A percentile compares a stretch with the other conserved stretches of the same genome.
Evolutionary conservation across 1,139 yeast species (phyloP).

Genomic region (Zygosaccharomyces pseudobailii): DNA sequence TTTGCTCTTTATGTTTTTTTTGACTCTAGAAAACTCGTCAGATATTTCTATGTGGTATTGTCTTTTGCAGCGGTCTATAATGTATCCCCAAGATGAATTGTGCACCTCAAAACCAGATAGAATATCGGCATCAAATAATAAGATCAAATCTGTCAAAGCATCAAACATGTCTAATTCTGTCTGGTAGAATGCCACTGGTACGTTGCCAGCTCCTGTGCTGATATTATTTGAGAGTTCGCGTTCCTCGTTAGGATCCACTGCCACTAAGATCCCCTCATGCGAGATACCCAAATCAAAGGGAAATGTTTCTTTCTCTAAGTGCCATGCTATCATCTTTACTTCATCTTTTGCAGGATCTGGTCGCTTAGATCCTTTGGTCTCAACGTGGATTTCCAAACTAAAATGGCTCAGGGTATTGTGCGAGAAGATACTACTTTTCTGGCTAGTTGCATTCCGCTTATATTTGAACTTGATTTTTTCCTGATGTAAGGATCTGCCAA

Average conservation of each 20-base stretch:
- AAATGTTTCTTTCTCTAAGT: constrained; percentile 45
- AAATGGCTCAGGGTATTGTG: constrained; percentile 51
- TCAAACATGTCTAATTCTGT: constrained; percentile 55
- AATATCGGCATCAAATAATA: constrained; percentile 77
- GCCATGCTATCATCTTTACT: constrained; percentile 59
- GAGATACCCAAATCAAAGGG: constrained; percentile 32
- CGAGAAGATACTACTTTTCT: constrained; percentile 39
- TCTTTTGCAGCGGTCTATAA: constrained; percentile 57
- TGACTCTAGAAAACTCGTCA: constrained; percentile 49
- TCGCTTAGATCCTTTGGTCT: constrained; percentile 43
- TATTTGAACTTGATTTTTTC: constrained; percentile 30
- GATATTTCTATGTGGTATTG: constrained; percentile 50
- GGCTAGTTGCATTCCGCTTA: constrained; percentile 15
- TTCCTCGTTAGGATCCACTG: constrained; percentile 6
- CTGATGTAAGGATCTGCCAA: constrained; percentile 44
- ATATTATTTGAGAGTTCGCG: constrained; percentile 6
- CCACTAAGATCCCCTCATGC: constrained; percentile 37
- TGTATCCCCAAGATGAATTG: constrained; percentile 81
- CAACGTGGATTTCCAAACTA: constrained; percentile 62
- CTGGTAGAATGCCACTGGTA: constrained; percentile 35
- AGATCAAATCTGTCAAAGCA: constrained; percentile 51
- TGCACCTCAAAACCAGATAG: constrained; percentile 83
- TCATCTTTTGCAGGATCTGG: constrained; percentile 70
- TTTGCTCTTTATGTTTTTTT: constrained; percentile 46
- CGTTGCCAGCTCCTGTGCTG: constrained; percentile 14